Evolutionary conservation across 805 yeast genomes (phyloP), one percentile per base, ranked within the genome.

Genomic region (Ascoidea asiatica): DNA sequence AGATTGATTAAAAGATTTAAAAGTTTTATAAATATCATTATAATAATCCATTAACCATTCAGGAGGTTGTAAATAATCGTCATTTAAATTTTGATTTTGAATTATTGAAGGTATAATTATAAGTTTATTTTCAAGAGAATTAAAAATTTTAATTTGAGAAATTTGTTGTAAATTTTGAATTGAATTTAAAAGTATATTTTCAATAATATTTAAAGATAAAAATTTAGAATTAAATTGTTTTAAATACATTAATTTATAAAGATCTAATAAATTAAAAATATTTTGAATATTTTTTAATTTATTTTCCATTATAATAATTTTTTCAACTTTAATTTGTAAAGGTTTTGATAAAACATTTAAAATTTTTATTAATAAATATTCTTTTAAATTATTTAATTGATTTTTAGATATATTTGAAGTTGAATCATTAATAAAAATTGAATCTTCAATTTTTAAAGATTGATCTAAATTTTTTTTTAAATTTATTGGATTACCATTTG

Each of bases 1-100:
- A 50, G 64, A 48, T 5, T 47, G 38, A 19, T 49, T 57, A 43
- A 62, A 62, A 35, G 62, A 57, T 21, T 75, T 77, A 48, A 82
- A 69, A 1, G 85, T 59, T 1, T 76, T 75, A 46, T 80, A 65
- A 22, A 82, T 64, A 15, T 76, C 81, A 0, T 75, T 64, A 41
- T 81, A 69, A 51, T 80, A 77, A n/a, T 75, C 80, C 42, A 73
- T 65, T 19, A 84, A 62, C 88, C 94, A 89, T 48, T 84, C 94
- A 0, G 97, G 95, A 4, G 95, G 79, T 48, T 80, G 74, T 19
- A 84, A 63, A 48, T 85, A 85, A 22, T 70, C 70, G 43, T 65
- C 58, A 17, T 54, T 62, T 56, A 61, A 50, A 17, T 64, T 62
- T 19, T 51, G 47, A 5, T 51, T 52, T 37, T 61, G 60, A 20